Evolutionary conservation across 257 asterid genomes (phyloP).

Genomic region (Hygrophila difformis): DNA sequence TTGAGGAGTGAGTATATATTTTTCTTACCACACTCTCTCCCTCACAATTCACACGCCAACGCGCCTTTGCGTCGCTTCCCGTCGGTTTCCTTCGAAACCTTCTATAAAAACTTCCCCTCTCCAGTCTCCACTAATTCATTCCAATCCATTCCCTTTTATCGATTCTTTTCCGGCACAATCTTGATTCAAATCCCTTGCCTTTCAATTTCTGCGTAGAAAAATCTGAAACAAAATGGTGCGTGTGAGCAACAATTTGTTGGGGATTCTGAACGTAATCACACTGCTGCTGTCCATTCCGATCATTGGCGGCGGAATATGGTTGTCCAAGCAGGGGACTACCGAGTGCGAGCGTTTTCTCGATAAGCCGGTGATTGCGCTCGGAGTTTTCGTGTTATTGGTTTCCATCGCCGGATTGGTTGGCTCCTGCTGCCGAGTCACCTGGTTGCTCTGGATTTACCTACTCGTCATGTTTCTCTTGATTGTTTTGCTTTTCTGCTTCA

Average conservation of each 20-base stretch:
- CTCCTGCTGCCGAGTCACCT: slow-evolving; percentile 64
- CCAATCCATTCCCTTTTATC: too few species aligned
- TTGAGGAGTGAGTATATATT: too few species aligned
- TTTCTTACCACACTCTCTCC: too few species aligned
- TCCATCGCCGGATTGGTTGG: slow-evolving; percentile 83
- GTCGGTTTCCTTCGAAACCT: too few species aligned
- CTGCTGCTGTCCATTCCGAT: slow-evolving; percentile 69
- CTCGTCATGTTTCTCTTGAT: slow-evolving; percentile 78
- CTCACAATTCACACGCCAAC: too few species aligned
- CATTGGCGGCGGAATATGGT: slow-evolving; percentile 77
- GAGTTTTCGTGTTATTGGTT: slow-evolving; percentile 59
- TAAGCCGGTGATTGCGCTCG: slow-evolving; percentile 63
- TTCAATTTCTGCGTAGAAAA: too few species aligned
- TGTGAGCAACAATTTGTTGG: slow-evolving; percentile 66
- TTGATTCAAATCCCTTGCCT: too few species aligned
- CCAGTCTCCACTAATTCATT: too few species aligned
- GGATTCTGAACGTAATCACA: slow-evolving; percentile 53
- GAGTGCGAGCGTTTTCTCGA: slow-evolving; percentile 81
- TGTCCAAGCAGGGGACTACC: slow-evolving; percentile 55
- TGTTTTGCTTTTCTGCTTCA: slow-evolving; percentile 54
- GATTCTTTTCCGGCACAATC: too few species aligned
- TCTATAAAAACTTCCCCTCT: too few species aligned
- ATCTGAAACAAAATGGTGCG: slow-evolving; percentile 58
- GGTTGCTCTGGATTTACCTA: slow-evolving; percentile 77
- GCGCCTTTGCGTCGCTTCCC: too few species aligned